Conservation (phyloP, 1,284 basidiomycete genomes). For the Moesziomyces aphidis region DNA sequence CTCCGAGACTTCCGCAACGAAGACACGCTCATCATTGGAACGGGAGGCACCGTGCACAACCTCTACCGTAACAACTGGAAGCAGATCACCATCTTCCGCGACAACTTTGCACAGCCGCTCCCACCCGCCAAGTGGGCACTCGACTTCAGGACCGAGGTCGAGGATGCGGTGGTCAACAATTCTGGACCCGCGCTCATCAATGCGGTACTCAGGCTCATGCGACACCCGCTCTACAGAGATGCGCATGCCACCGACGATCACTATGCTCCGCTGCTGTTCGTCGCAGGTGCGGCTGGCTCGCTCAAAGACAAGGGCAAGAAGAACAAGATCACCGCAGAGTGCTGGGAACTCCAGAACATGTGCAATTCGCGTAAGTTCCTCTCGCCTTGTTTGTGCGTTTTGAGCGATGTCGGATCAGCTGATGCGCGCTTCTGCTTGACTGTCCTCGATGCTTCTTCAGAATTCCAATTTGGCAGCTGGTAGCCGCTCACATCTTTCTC, state of each 20-base stretch:
- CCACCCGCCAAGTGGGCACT: conserved; percentile 59
- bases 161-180: conserved; percentile 50
- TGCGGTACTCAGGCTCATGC: conserved; percentile 54
- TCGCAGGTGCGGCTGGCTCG: conserved; percentile 55
- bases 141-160: conserved; percentile 55
- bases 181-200: conserved; percentile 40
- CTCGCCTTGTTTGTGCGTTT: background rate
- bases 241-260: conserved; percentile 63
- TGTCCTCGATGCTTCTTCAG: background rate
- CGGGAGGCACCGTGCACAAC: conserved; percentile 61
- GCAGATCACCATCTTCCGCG: conserved; percentile 44
- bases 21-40: conserved; percentile 53
- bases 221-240: conserved; percentile 56
- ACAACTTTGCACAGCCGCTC: conserved; percentile 52
- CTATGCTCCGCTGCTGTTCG: conserved; percentile 50
- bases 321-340: conserved; percentile 57
- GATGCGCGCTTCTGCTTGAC: background rate
- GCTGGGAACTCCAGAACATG: conserved; percentile 60
- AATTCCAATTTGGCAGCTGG: conserved; percentile 25
- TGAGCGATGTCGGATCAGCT: background rate
- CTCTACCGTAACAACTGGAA: conserved; percentile 58
- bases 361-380: conserved; percentile 33
- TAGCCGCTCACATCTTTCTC: background rate
- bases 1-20: conserved; percentile 46
- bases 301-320: conserved; percentile 41